Evolutionary conservation across 768 basidiomycete genomes (phyloP).

Genomic region (Clitopilus hobsonii): DNA sequence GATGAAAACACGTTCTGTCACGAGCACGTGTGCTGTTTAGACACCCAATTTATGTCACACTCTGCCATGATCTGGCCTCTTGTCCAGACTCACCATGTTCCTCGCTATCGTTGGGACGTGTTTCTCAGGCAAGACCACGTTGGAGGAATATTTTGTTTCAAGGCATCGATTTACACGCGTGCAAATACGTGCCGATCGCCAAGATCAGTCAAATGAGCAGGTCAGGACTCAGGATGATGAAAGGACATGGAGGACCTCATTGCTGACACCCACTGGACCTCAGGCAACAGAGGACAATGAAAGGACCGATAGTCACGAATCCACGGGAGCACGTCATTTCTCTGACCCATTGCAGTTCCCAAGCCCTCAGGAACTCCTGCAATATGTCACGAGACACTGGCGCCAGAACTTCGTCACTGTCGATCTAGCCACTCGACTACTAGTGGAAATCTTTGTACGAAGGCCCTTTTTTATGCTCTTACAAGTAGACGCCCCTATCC

Average conservation of each 20-base stretch:
- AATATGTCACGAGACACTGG: conserved; percentile 82
- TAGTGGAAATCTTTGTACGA: conserved; percentile 69
- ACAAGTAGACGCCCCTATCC: conserved; percentile 76
- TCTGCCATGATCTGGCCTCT: background rate
- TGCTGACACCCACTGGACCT: no score
- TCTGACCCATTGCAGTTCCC: conserved; percentile 31
- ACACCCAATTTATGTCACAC: background rate
- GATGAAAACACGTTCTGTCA: conserved; percentile 10
- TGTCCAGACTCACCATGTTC: conserved; percentile 43
- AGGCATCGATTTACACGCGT: conserved; percentile 47
- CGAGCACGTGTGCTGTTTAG: conserved; percentile 4
- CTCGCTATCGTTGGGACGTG: conserved; percentile 63
- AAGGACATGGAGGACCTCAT: no score
- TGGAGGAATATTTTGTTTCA: conserved; percentile 57
- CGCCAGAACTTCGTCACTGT: conserved; percentile 71
- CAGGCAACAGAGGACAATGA: no score
- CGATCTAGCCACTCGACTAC: conserved; percentile 52
- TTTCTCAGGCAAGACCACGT: conserved; percentile 54
- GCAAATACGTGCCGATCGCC: background rate
- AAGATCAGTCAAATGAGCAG: no score
- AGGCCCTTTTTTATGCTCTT: conserved; percentile 90
- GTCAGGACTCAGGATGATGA: no score
- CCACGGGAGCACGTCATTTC: background rate
- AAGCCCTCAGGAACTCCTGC: conserved; percentile 52
- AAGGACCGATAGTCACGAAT: conserved; percentile 15